These are phyloP conservation scores for Microcos paniculata DNA, from an alignment of 345 rosid genomes.

Conservation along the genomic window DNA sequence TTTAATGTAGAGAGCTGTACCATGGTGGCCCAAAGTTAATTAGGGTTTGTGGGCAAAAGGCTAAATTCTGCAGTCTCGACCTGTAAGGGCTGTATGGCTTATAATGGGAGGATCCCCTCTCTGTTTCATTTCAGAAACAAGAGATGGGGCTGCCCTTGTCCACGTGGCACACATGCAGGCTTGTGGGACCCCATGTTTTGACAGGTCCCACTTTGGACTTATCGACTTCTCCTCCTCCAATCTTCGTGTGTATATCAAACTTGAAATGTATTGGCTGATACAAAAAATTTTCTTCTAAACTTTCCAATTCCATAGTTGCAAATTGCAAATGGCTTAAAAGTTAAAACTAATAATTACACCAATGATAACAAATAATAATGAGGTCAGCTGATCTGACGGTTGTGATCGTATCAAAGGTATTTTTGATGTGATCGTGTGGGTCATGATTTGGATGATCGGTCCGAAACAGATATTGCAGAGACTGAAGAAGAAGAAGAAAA, in stretches of 20 bases:
- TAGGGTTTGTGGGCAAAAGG: slow-evolving; percentile 62
- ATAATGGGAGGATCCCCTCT: slow-evolving; percentile 32
- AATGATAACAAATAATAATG: too few species aligned
- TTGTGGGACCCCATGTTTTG: slow-evolving; percentile 15
- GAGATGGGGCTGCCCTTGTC: neutral
- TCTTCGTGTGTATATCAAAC: neutral
- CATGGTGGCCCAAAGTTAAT: slow-evolving; percentile 38
- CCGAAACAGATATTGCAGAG: neutral
- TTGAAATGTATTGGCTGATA: neutral
- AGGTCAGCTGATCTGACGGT: slow-evolving; percentile 17
- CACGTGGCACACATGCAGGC: slow-evolving; percentile 36
- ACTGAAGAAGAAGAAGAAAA: too few species aligned
- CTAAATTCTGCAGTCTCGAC: slow-evolving; percentile 54
- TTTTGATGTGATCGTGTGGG: slow-evolving; percentile 15
- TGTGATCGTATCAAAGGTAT: slow-evolving; percentile 5
- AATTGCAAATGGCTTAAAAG: neutral
- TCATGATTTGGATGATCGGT: neutral
- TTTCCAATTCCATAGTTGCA: neutral
- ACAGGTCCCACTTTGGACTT: slow-evolving; percentile 26
- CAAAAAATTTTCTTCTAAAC: neutral
- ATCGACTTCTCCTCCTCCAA: neutral
- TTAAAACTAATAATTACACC: too few species aligned
- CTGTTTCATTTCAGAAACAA: neutral
- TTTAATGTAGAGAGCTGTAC: slow-evolving; percentile 40
- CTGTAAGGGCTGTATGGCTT: slow-evolving; percentile 39